These are phyloP conservation scores for Acacia acuminata DNA, from an alignment of 306 rosid genomes.

Conservation along the genomic window DNA sequence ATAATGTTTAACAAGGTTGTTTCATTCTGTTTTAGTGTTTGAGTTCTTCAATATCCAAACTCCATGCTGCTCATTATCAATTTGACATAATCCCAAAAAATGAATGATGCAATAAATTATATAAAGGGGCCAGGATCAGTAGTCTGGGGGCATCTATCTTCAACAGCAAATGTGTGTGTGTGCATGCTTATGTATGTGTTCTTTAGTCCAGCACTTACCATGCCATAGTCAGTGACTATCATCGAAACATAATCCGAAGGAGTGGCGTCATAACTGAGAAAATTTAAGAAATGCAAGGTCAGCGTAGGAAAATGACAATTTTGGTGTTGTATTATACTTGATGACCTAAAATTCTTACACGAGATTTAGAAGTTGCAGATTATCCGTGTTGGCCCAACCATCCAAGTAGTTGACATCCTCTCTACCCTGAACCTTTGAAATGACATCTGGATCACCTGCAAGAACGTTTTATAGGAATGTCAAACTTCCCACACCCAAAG, in stretches of 20 bases:
- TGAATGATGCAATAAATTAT: neutral
- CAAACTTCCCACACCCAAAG: slow-evolving; percentile 15
- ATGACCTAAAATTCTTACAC: slow-evolving; percentile 40
- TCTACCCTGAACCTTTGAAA: slow-evolving; percentile 50
- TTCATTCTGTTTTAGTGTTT: neutral
- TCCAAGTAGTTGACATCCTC: slow-evolving; percentile 51
- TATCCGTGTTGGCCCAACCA: slow-evolving; percentile 46
- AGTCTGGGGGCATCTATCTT: slow-evolving; percentile 6
- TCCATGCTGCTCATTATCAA: neutral
- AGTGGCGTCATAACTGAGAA: slow-evolving; percentile 65
- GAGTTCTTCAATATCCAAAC: neutral
- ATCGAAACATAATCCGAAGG: slow-evolving; percentile 61
- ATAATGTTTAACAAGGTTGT: neutral
- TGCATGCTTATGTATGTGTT: neutral
- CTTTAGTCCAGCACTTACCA: slow-evolving; percentile 39
- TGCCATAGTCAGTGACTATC: slow-evolving; percentile 56
- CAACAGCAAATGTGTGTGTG: neutral
- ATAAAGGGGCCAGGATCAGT: neutral
- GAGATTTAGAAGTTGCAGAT: slow-evolving; percentile 60
- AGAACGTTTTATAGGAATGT: slow-evolving; percentile 32
- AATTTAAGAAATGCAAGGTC: slow-evolving; percentile 35
- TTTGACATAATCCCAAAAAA: neutral
- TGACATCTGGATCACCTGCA: slow-evolving; percentile 55
- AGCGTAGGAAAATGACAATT: slow-evolving; percentile 37
- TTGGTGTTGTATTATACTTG: neutral